Evolutionary conservation across 2,329 filamentous ascomycete species (phyloP).

Genomic region (Malbranchea zuffiana): DNA sequence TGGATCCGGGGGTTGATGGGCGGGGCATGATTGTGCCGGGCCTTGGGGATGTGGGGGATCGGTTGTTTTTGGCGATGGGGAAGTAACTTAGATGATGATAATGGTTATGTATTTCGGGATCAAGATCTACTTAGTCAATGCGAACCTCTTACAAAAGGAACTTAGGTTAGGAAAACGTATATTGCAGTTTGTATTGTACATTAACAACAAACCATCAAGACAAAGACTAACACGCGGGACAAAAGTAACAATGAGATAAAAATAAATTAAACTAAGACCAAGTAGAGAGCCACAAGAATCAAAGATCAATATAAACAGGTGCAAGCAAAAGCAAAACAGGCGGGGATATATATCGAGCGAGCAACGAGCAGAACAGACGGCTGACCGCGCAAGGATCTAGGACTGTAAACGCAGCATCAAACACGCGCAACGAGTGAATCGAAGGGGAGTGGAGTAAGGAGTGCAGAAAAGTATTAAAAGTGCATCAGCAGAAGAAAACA

Average conservation of each 20-base stretch:
- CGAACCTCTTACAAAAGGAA: no score
- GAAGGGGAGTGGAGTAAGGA: slow-evolving; percentile 3
- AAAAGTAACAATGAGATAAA: slow-evolving; percentile 5
- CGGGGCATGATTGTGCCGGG: slow-evolving; percentile 85
- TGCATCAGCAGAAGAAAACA: not conserved
- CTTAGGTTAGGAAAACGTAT: no score
- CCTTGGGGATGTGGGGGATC: slow-evolving; percentile 79
- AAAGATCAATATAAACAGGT: not conserved
- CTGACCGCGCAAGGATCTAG: no score
- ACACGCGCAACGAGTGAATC: slow-evolving; percentile 2
- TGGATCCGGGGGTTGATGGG: slow-evolving; percentile 63
- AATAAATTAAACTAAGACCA: not conserved
- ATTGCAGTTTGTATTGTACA: no score
- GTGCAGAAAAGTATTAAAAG: slow-evolving; percentile 2
- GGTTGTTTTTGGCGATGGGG: slow-evolving; percentile 77
- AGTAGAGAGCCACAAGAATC: not conserved
- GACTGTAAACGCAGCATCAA: no score
- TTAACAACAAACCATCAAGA: no score
- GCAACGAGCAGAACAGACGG: no score
- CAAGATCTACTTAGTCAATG: no score
- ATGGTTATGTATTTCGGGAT: no score
- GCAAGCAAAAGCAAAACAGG: slow-evolving; percentile 10
- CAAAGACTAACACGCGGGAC: no score
- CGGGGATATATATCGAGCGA: no score
- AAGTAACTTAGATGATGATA: no score